Conservation (phyloP, 768 basidiomycete genomes). For the Lanmaoa rubissima region DNA sequence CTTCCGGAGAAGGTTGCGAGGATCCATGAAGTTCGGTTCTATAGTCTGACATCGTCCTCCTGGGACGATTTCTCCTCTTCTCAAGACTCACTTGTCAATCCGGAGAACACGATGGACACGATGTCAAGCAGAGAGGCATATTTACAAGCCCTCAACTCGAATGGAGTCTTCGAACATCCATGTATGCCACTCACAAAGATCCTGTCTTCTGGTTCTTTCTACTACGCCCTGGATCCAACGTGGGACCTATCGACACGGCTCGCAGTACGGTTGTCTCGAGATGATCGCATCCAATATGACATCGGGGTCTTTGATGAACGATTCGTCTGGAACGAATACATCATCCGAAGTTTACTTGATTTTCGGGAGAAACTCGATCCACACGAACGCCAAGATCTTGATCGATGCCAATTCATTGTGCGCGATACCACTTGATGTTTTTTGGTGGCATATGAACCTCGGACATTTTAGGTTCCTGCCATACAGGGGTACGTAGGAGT, state of each 20-base stretch:
- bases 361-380: conserved; percentile 79
- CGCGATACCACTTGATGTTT: conserved; percentile 30
- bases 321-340: conserved; percentile 95
- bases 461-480: conserved; percentile 61
- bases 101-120: conserved; percentile 52
- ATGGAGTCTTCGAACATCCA: conserved; percentile 82
- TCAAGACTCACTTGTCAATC: conserved; percentile 52
- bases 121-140: conserved; percentile 44
- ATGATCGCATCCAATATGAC: conserved; percentile 44
- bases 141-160: conserved; percentile 36
- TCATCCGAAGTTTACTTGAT: conserved; percentile 82
- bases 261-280: conserved; percentile 60
- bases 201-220: conserved; percentile 88
- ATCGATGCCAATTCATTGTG: conserved; percentile 83
- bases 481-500: conserved; percentile 94
- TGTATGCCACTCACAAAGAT: conserved; percentile 89
- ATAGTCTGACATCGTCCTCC: conserved; percentile 73
- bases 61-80: conserved; percentile 76
- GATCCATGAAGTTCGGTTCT: conserved; percentile 89
- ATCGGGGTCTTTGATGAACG: conserved; percentile 71
- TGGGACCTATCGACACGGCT: conserved; percentile 93
- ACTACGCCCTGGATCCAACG: conserved; percentile 76
- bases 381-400: conserved; percentile 69
- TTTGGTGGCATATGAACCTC: conserved; percentile 2
- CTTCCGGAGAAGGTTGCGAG: conserved; percentile 67